Conservation (phyloP, 768 basidiomycete genomes). For the Calocybe gangraenosa region DNA sequence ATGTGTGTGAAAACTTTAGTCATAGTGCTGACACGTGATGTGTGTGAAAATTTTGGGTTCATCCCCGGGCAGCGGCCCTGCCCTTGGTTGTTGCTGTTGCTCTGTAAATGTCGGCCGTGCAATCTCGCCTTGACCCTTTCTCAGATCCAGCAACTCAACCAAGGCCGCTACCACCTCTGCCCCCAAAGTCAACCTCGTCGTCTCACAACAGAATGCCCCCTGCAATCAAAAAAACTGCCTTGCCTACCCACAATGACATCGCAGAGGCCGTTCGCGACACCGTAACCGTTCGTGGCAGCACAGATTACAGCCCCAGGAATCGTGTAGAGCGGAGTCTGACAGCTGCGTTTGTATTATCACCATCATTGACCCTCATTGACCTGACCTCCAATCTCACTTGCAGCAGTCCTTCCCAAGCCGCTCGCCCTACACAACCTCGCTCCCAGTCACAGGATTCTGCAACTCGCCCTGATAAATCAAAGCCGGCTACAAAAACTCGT, state of each 20-base stretch:
- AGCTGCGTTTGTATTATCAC: slow-evolving; percentile 35
- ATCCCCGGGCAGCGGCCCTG: too few species aligned
- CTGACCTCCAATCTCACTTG: slow-evolving; percentile 13
- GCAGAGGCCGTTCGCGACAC: slow-evolving; percentile 67
- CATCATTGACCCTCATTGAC: slow-evolving; percentile 7
- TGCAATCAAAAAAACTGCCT: slow-evolving; percentile 22
- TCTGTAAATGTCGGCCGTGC: slow-evolving; percentile 33
- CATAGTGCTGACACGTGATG: too few species aligned
- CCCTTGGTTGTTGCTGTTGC: too few species aligned
- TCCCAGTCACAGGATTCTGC: slow-evolving; percentile 46
- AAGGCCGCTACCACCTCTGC: slow-evolving; percentile 30
- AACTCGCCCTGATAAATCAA: slow-evolving; percentile 32
- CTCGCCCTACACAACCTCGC: slow-evolving; percentile 34
- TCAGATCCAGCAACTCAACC: slow-evolving; percentile 29
- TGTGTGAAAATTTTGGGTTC: too few species aligned
- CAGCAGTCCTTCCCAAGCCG: slow-evolving; percentile 17
- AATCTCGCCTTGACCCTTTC: slow-evolving; percentile 47
- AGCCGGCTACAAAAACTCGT: slow-evolving; percentile 39
- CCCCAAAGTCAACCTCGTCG: slow-evolving; percentile 27
- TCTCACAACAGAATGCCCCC: slow-evolving; percentile 25
- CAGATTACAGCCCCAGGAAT: slow-evolving; percentile 36
- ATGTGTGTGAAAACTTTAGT: too few species aligned
- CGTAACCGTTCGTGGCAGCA: slow-evolving; percentile 45
- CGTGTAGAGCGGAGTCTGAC: slow-evolving; percentile 58
- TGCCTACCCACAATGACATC: slow-evolving; percentile 40